Base-by-base conservation (phyloP, 2,329 filamentous ascomycete species). In the Leptographium radiaticola region DNA sequence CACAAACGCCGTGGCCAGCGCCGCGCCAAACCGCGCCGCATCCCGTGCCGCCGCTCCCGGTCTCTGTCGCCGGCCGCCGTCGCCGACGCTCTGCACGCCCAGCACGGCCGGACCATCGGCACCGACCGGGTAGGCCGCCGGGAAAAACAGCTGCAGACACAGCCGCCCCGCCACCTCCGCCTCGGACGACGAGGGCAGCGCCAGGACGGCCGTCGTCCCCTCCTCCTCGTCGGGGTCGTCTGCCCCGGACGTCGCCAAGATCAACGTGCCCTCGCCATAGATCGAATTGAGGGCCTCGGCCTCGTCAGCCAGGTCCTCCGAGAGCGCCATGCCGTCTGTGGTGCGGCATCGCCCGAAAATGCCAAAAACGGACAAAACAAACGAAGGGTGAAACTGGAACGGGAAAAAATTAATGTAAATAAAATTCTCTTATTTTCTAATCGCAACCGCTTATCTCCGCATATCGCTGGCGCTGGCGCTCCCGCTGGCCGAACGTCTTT, bases 251-350 rank as follows among this genome's bases (percentile, higher is more conserved):
- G 72, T 62, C 58, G 60, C 47, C 13, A 57, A 63, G 51, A 67
- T 55, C 54, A 90, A 72, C 12, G 84, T 85, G n/a, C 72, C 73
- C 49, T 81, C 75, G 59, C 82, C 84, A 68, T 90, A 93, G 59
- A 93, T 93, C 53, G 87, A 87, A 68, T 91, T 93, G 63, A 93
- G 84, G 58, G 85, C 87, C 63, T 84, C 84, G 34, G 90, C 71
- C 65, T 93, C 87, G 68, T 93, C 87, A 49, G 69, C 66, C 31
- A 91, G 75, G 59, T 80, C 76, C 58, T 79, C 75, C 10, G 76
- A 77, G 8, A 55, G 52, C 38, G 54, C 16, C 57, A 60, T 60
- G 34, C 9, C 34, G 34, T 36, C 34, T 36, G 7, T n/a, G 7
- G 42, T 11, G 20, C n/a, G 18, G 18, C 33, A 52, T 39, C 47